Conservation (phyloP, 2,329 filamentous ascomycete species). For the Thelonectria rubi region DNA sequence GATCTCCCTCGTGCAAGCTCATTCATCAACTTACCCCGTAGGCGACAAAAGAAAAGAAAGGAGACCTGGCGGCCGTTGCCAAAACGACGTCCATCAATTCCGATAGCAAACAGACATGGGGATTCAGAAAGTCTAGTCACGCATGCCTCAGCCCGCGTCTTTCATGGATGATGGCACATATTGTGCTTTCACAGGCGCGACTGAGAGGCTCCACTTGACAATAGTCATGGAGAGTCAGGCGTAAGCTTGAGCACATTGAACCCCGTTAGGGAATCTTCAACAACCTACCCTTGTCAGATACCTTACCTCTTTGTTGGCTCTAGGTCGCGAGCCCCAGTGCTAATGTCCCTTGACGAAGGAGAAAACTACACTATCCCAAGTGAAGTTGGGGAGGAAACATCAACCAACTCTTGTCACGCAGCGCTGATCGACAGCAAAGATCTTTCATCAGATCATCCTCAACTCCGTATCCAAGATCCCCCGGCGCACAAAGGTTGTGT, state of each 20-base stretch:
- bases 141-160: constrained; percentile 2
- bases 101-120: constrained; percentile 3
- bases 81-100: constrained; percentile 1
- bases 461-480: neutral
- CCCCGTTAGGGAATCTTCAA: constrained; percentile 7
- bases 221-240: constrained; percentile 11
- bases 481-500: neutral
- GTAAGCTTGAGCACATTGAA: constrained; percentile 4
- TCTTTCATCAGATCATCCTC: constrained; percentile 1
- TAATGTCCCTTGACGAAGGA: constrained; percentile 11
- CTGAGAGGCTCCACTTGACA: neutral
- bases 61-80: neutral
- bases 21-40: neutral
- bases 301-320: constrained; percentile 6
- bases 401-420: constrained; percentile 9
- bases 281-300: constrained; percentile 2
- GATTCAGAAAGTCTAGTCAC: constrained; percentile 10
- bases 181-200: too few relatives aligned
- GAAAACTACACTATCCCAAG: constrained; percentile 21
- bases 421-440: constrained; percentile 12
- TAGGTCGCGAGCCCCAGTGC: constrained; percentile 6
- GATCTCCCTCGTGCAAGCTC: neutral
- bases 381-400: constrained; percentile 18
- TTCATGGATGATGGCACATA: too few relatives aligned
- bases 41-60: constrained; percentile 11